These are phyloP conservation scores for Heterobasidion irregulare DNA, from an alignment of 1,284 basidiomycete genomes.

Conservation along the genomic window DNA sequence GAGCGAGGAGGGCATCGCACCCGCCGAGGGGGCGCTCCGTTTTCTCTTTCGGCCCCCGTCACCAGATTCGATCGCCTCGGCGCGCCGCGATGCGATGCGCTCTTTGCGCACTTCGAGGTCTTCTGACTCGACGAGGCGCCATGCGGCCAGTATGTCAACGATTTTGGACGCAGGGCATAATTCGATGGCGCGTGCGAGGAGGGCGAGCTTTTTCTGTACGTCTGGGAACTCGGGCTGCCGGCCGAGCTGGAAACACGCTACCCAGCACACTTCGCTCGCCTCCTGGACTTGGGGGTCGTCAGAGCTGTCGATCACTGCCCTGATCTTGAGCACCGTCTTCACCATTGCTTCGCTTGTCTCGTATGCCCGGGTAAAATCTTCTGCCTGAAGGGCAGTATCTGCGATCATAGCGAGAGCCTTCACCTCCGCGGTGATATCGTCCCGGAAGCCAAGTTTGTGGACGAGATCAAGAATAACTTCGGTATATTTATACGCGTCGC, in stretches of 20 bases:
- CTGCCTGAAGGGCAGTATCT: slow-evolving; percentile 72
- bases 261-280: slow-evolving; percentile 79
- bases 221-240: slow-evolving; percentile 71
- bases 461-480: slow-evolving; percentile 86
- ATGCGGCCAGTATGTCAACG: slow-evolving; percentile 62
- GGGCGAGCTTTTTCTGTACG: slow-evolving; percentile 51
- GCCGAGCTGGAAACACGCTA: slow-evolving; percentile 80
- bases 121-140: slow-evolving; percentile 62
- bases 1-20: slow-evolving; percentile 37
- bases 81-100: slow-evolving; percentile 12
- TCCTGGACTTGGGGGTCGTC: slow-evolving; percentile 44
- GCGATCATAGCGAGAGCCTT: slow-evolving; percentile 83
- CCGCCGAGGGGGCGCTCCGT: slow-evolving; percentile 19
- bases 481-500: slow-evolving; percentile 81
- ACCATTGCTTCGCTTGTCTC: slow-evolving; percentile 72
- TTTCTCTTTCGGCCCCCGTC: neutral
- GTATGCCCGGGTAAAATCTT: slow-evolving; percentile 70
- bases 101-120: slow-evolving; percentile 39
- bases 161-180: slow-evolving; percentile 81
- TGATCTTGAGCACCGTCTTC: slow-evolving; percentile 43
- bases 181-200: slow-evolving; percentile 80
- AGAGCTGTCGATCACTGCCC: slow-evolving; percentile 22
- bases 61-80: neutral
- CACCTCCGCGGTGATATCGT: slow-evolving; percentile 65
- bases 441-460: slow-evolving; percentile 76